Conservation (phyloP, 768 basidiomycete species). For the Naganishia kalamii region DNA sequence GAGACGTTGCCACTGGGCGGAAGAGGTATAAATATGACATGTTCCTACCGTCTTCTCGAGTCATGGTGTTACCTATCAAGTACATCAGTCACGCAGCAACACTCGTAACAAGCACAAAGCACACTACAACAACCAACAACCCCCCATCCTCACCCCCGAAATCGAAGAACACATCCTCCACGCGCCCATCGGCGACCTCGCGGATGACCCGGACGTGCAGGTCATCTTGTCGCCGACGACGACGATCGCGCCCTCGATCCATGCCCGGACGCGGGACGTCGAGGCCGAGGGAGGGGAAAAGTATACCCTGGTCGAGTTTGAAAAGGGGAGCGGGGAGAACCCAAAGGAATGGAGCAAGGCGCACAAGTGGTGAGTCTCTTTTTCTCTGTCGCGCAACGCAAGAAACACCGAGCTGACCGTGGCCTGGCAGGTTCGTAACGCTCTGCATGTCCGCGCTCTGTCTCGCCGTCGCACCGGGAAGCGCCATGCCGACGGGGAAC, state of each 20-base stretch:
- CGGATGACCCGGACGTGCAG: neutral
- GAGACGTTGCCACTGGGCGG: too few relatives aligned
- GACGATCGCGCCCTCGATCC: neutral
- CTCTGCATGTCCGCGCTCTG: slow-evolving; percentile 31
- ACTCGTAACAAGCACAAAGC: too few relatives aligned
- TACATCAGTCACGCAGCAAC: too few relatives aligned
- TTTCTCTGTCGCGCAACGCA: too few relatives aligned
- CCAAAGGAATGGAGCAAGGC: slow-evolving; percentile 29
- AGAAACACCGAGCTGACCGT: too few relatives aligned
- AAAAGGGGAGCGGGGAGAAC: slow-evolving; percentile 25
- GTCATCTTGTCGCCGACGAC: neutral
- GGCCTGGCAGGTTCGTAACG: slow-evolving; percentile 15
- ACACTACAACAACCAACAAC: neutral
- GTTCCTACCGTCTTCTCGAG: neutral
- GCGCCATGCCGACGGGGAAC: slow-evolving; percentile 37
- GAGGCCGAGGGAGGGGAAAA: neutral
- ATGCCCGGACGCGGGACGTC: neutral
- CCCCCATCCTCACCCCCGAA: neutral
- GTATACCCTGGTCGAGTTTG: slow-evolving; percentile 30
- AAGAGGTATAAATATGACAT: neutral
- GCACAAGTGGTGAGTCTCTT: slow-evolving; percentile 35
- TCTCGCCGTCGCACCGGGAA: slow-evolving; percentile 35
- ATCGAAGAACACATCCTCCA: neutral
- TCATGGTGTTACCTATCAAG: too few relatives aligned
- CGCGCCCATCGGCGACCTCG: neutral